Base-by-base conservation (phyloP, 768 basidiomycete genomes). In the Rickenella mellea region DNA sequence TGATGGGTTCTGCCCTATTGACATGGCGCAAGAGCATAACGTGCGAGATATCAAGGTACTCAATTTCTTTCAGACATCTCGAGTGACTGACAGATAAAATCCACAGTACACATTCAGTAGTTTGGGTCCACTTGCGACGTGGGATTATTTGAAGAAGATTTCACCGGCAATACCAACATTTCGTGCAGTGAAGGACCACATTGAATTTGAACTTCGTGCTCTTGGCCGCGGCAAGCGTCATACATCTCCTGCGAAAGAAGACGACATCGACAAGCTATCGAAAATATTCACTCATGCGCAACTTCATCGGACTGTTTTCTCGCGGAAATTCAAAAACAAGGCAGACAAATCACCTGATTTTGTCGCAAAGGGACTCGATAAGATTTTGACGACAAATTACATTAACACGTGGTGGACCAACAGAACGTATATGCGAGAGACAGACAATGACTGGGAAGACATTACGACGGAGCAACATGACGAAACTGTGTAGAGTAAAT, bases 21-120 rank as follows among this genome's bases (percentile, higher is more conserved):
- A 67, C 43, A 47, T 51, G 27, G 54, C 56, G 1, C 59, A 65
- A 40, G 64, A 68, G 36, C 51, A 59, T 20, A 66, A 64, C 41
- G 57, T 68, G 26, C 57, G 54, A 47, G 62, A 62, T 29, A 56
- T 64, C 3, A 66, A 67, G 45, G 60, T 61, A n/a, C n/a, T n/a
- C n/a, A n/a, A n/a, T n/a, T n/a, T n/a, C n/a, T n/a, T n/a, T n/a
- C n/a, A n/a, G n/a, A n/a, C n/a, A n/a, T n/a, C n/a, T n/a, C n/a
- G n/a, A n/a, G n/a, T n/a, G n/a, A n/a, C n/a, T n/a, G n/a, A n/a
- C n/a, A n/a, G n/a, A n/a, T n/a, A n/a, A n/a, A n/a, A n/a, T n/a
- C n/a, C n/a, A n/a, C n/a, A n/a, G n/a, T n/a, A n/a, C n/a, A n/a
- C n/a, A 3, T 56, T 62, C 48, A 52, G 51, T 0, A 59, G 59